Evolutionary conservation across 768 basidiomycete species (phyloP).

Genomic region (Collybia nuda): DNA sequence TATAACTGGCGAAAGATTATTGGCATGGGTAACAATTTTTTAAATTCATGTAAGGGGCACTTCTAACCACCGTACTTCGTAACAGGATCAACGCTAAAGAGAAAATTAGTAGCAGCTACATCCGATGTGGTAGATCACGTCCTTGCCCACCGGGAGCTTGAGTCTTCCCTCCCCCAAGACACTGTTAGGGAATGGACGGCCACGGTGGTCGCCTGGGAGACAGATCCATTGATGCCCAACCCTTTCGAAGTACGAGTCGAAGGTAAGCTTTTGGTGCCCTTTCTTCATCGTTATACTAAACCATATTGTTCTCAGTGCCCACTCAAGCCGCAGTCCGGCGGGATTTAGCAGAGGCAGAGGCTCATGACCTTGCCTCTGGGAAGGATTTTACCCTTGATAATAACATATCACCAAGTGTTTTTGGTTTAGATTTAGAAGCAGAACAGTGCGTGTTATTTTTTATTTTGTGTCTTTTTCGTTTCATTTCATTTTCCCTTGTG

Average conservation of each 20-base stretch:
- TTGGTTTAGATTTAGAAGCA: slow-evolving; percentile 15
- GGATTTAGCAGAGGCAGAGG: slow-evolving; percentile 11
- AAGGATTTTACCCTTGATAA: slow-evolving; percentile 12
- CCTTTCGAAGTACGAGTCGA: background rate
- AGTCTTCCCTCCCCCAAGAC: background rate
- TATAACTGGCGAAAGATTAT: slow-evolving; percentile 24
- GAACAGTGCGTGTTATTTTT: slow-evolving; percentile 13
- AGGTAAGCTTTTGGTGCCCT: background rate
- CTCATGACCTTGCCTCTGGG: slow-evolving; percentile 1
- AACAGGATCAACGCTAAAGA: background rate
- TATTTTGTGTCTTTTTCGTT: too few relatives aligned
- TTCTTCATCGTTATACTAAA: too few relatives aligned
- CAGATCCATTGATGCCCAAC: background rate
- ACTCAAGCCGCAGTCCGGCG: slow-evolving; percentile 6
- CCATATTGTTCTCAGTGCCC: too few relatives aligned
- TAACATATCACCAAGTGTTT: slow-evolving; percentile 7
- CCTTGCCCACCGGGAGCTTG: slow-evolving; percentile 1
- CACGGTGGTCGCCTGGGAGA: slow-evolving; percentile 11
- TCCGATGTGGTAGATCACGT: slow-evolving; percentile 7
- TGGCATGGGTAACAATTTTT: slow-evolving; percentile 13
- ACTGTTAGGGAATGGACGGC: slow-evolving; percentile 1
- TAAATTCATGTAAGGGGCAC: too few relatives aligned
- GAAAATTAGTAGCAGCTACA: slow-evolving; percentile 7
- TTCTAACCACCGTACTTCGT: background rate
- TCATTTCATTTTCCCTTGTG: too few relatives aligned